phyloP scores from a whole-genome alignment of 208 protist genomes.

The Blechomonas ayalai region DNA sequence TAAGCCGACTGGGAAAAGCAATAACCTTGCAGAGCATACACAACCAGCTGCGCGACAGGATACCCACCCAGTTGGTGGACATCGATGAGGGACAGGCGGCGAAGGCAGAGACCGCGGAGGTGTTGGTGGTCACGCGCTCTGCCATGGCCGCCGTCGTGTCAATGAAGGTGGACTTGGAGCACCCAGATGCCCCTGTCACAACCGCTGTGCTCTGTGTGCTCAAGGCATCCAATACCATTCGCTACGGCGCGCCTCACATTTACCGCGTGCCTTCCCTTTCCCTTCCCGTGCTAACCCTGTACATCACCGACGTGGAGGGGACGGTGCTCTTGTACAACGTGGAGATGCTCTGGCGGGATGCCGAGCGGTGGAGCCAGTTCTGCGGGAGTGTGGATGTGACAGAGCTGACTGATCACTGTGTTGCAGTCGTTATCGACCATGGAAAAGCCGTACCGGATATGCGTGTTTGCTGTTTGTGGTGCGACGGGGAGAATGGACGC shows the following conservation, averaged over 20 bases:
- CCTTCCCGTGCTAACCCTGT: conserved; percentile 45
- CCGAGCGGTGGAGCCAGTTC: conserved; percentile 15
- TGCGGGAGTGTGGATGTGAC: conserved; percentile 19
- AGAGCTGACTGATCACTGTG: conserved; percentile 35
- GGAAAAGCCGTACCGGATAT: conserved; percentile 48
- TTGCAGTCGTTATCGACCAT: conserved; percentile 34
- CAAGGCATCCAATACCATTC: conserved; percentile 13
- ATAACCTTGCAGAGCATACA: conserved; percentile 12
- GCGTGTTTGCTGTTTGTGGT: conserved; percentile 20
- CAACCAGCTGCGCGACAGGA: conserved; percentile 9
- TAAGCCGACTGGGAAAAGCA: not conserved
- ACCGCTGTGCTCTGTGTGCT: conserved; percentile 22
- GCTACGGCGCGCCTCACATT: conserved; percentile 15
- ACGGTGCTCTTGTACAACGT: conserved; percentile 64
- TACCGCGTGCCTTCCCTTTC: conserved; percentile 15
- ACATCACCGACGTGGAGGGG: conserved; percentile 47
- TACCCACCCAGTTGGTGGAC: conserved; percentile 17
- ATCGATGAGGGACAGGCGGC: too few species aligned
- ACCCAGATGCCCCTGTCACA: conserved; percentile 9
- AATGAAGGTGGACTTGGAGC: conserved; percentile 8
- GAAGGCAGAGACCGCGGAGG: too few species aligned
- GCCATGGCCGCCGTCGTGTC: conserved; percentile 15
- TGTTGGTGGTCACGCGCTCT: conserved; percentile 25
- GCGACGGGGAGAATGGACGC: too few species aligned
- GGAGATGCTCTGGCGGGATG: conserved; percentile 58